Percentiles rank a stretch among this genome's conserved stretches.
phyloP scores from a whole-genome alignment of 805 yeast genomes.

The Nakazawaea anatomiae region DNA sequence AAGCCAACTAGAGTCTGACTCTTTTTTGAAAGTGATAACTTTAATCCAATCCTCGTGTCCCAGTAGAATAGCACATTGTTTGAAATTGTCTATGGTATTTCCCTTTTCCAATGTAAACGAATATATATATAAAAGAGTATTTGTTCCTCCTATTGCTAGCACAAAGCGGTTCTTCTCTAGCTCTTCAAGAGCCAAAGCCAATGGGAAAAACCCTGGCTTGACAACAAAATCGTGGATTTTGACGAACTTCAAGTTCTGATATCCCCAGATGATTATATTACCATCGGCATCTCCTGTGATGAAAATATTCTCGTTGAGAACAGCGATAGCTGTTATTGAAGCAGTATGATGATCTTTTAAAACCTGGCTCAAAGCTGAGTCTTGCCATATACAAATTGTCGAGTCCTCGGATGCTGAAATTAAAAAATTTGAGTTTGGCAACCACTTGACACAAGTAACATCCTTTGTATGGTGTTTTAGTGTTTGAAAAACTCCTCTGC shows the following conservation, averaged over 20 bases:
- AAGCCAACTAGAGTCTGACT: conserved; percentile 45
- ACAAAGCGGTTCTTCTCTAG: conserved; percentile 31
- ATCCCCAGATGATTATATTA: conserved; percentile 43
- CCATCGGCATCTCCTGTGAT: conserved; percentile 67
- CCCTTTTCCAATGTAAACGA: conserved; percentile 26
- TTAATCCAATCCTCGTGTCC: conserved; percentile 99
- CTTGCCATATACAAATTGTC: conserved; percentile 54
- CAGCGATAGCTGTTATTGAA: conserved; percentile 52
- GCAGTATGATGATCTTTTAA: conserved; percentile 33
- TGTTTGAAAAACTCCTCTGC: conserved; percentile 46
- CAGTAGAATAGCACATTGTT: conserved; percentile 47
- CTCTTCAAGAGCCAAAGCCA: conserved; percentile 29
- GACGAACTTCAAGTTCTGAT: conserved; percentile 18
- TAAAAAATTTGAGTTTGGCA: conserved; percentile 37
- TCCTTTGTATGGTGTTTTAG: conserved; percentile 56
- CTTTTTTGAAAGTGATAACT: conserved; percentile 54
- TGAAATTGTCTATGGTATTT: conserved; percentile 18
- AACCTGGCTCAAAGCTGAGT: conserved; percentile 20
- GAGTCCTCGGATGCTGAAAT: conserved; percentile 69
- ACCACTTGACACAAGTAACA: conserved; percentile 63
- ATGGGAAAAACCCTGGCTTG: conserved; percentile 44
- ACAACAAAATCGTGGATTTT: conserved; percentile 25
- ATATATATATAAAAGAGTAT: conserved; percentile 46
- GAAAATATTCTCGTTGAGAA: conserved; percentile 31
- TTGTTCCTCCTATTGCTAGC: conserved; percentile 73